A percentile compares a stretch with the other conserved stretches of the same genome.
These are phyloP conservation scores for Starmerella sp. DNA, from an alignment of 805 yeast genomes.

Conservation along the genomic window DNA sequence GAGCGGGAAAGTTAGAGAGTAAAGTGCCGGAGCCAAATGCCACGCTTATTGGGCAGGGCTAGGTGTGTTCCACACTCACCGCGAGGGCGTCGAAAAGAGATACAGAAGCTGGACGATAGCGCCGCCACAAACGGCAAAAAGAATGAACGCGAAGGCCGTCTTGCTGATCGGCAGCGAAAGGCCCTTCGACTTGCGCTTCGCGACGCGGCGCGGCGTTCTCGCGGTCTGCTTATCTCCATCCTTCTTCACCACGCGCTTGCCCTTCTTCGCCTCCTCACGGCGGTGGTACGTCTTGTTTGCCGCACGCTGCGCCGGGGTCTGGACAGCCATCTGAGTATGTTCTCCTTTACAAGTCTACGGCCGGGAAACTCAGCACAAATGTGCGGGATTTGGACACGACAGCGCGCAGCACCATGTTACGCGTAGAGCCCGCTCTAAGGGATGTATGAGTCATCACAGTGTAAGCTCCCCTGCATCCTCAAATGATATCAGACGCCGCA, in stretches of 20 bases:
- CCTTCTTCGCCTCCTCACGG: conserved; percentile 59
- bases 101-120: conserved; percentile 56
- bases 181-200: neutral
- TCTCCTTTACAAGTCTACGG: no score
- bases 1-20: no score
- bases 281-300: conserved; percentile 81
- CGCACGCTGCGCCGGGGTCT: conserved; percentile 75
- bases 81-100: neutral
- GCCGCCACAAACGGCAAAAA: conserved; percentile 70
- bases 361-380: neutral
- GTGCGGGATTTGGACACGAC: neutral
- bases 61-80: conserved; percentile 1
- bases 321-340: conserved; percentile 26
- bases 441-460: neutral
- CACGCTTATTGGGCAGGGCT: neutral
- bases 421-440: neutral
- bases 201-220: conserved; percentile 50
- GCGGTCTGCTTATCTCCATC: conserved; percentile 36
- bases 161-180: neutral
- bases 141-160: conserved; percentile 33
- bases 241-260: conserved; percentile 36
- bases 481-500: no score
- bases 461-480: no score
- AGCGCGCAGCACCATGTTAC: neutral
- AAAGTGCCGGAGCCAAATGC: neutral